Percentiles rank a stretch among this genome's conserved stretches.
phyloP scores from a whole-genome alignment of 2,329 filamentous ascomycete species.

The Xylariaceae sp. region DNA sequence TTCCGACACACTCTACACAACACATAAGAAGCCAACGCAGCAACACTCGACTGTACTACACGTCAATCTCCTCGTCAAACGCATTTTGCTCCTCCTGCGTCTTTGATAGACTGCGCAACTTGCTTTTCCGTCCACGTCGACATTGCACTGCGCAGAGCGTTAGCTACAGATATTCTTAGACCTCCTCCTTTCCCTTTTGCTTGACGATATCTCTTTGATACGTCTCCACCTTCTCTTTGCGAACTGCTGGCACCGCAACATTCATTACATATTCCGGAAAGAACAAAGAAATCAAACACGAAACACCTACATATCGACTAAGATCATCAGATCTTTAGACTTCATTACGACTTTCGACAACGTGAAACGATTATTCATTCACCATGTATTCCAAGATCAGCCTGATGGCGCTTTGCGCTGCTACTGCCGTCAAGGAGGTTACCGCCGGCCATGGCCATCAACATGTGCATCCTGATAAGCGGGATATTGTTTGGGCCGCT shows the following conservation, averaged over 20 bases:
- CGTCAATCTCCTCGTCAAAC: slow-evolving; percentile 33
- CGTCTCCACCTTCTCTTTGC: slow-evolving; percentile 33
- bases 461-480: slow-evolving; percentile 39
- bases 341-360: too few relatives aligned
- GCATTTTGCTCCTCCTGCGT: slow-evolving; percentile 39
- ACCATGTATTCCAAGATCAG: slow-evolving; percentile 43
- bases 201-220: slow-evolving; percentile 33
- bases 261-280: slow-evolving; percentile 33
- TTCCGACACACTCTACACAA: slow-evolving; percentile 27
- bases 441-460: slow-evolving; percentile 37
- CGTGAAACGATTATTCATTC: slow-evolving; percentile 1
- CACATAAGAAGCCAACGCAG: slow-evolving; percentile 17
- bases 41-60: slow-evolving; percentile 23
- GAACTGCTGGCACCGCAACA: slow-evolving; percentile 41
- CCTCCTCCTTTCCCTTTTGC: slow-evolving; percentile 36
- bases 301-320: not conserved
- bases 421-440: slow-evolving; percentile 38
- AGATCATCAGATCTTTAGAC: slow-evolving; percentile 1
- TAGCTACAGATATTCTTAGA: slow-evolving; percentile 27
- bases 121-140: slow-evolving; percentile 23
- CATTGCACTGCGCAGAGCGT: slow-evolving; percentile 37
- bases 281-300: slow-evolving; percentile 19
- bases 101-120: slow-evolving; percentile 41
- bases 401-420: slow-evolving; percentile 42
- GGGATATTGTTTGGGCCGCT: slow-evolving; percentile 37